Evolutionary conservation across 2,329 filamentous ascomycete species (phyloP).

Genomic region (Ascochyta rabiei): DNA sequence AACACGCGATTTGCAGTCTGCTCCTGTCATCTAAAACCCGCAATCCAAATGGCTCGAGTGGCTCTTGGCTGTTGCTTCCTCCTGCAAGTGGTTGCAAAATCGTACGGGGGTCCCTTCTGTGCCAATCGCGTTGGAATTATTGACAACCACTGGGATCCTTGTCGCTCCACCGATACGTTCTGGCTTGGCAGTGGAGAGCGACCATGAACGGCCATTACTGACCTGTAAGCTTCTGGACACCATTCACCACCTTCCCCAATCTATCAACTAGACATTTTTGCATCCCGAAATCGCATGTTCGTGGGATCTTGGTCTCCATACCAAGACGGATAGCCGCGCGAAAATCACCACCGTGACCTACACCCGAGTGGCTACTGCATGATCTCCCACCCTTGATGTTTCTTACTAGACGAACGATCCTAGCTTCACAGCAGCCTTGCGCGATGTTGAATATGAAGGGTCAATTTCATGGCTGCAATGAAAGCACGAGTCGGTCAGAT

Average conservation of each 20-base stretch:
- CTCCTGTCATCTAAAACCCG: neutral
- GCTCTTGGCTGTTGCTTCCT: conserved; percentile 8
- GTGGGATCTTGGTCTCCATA: conserved; percentile 9
- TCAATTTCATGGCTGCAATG: neutral
- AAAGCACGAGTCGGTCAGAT: conserved; percentile 6
- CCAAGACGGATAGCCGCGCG: conserved; percentile 25
- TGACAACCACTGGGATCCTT: conserved; percentile 9
- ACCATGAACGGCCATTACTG: conserved; percentile 28
- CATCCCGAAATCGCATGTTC: conserved; percentile 16
- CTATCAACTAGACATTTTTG: conserved; percentile 24
- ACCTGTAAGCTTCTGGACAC: conserved; percentile 27
- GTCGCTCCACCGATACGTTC: conserved; percentile 13
- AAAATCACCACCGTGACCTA: conserved; percentile 12
- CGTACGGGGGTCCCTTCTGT: conserved; percentile 2
- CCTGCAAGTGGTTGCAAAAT: conserved; percentile 3
- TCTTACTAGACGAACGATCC: conserved; percentile 2
- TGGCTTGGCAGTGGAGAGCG: conserved; percentile 17
- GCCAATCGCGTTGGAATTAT: conserved; percentile 6
- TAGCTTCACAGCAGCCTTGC: conserved; percentile 4
- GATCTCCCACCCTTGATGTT: neutral
- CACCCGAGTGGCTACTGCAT: conserved; percentile 3
- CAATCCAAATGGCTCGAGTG: conserved; percentile 3
- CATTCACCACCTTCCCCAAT: conserved; percentile 23
- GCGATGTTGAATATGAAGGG: conserved; percentile 2
- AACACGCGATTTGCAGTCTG: neutral